Percentiles rank a stretch among this genome's conserved stretches.
These are phyloP conservation scores for Cyanidiococcus yangmingshanensis DNA, from an alignment of 23 red algal species.

Conservation along the genomic window DNA sequence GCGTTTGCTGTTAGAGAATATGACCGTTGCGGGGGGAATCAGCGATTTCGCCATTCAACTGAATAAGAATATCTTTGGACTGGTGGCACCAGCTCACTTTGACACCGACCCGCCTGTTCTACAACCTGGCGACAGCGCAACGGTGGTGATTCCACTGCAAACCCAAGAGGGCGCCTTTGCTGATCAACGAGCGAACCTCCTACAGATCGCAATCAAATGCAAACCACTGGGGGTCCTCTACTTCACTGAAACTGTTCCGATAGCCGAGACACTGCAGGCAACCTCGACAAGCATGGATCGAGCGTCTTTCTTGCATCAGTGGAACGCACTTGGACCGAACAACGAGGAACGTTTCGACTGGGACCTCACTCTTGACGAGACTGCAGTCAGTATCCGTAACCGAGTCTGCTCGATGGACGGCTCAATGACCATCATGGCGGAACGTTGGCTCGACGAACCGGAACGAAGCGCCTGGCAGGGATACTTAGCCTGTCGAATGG, in stretches of 20 bases:
- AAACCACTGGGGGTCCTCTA: slow-evolving; percentile 15
- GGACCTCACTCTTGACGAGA: background rate
- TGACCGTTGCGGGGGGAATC: background rate
- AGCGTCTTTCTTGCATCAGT: background rate
- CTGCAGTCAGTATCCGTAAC: background rate
- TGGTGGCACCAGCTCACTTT: slow-evolving; percentile 34
- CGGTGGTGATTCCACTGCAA: background rate
- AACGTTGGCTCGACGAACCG: background rate
- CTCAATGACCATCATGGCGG: background rate
- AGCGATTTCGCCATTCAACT: slow-evolving; percentile 56
- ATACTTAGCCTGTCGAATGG: background rate
- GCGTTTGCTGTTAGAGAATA: slow-evolving; percentile 14
- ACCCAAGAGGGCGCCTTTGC: background rate
- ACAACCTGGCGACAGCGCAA: slow-evolving; percentile 8
- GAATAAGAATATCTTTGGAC: slow-evolving; percentile 66
- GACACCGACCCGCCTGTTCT: background rate
- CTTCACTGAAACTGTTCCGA: background rate
- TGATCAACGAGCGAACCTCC: background rate
- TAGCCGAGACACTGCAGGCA: background rate
- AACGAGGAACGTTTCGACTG: background rate
- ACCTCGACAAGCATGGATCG: background rate
- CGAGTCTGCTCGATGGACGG: background rate
- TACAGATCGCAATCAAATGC: slow-evolving; percentile 17
- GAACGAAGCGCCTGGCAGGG: background rate
- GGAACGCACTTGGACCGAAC: background rate